phyloP scores from a whole-genome alignment of 257 asterid species.

The Oldenlandia corymbosa region DNA sequence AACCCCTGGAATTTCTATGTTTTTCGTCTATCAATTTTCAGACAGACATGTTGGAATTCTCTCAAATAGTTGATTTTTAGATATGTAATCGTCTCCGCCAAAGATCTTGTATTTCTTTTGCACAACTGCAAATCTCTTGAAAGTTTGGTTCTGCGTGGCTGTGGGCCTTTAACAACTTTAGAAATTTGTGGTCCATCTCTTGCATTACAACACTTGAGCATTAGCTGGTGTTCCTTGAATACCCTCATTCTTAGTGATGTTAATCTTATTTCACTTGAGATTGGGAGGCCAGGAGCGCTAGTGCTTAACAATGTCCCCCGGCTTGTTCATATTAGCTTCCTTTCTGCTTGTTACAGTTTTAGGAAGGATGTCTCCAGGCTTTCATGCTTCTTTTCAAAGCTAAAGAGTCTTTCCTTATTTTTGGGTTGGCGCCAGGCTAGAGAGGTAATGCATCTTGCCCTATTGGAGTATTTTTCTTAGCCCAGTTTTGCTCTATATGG shows the following conservation, averaged over 20 bases:
- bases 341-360: neutral
- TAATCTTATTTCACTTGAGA: slow-evolving; percentile 35
- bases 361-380: neutral
- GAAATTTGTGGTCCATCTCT: neutral
- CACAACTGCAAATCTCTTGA: neutral
- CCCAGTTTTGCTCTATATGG: too few relatives aligned
- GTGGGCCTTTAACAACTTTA: neutral
- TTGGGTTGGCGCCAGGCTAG: too few relatives aligned
- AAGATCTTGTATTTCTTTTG: neutral
- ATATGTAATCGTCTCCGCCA: neutral
- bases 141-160: too few relatives aligned
- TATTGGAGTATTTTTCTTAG: too few relatives aligned
- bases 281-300: neutral
- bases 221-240: slow-evolving; percentile 15
- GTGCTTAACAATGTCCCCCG: slow-evolving; percentile 32
- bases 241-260: slow-evolving; percentile 30
- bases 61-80: neutral
- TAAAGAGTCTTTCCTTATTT: too few relatives aligned
- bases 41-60: neutral
- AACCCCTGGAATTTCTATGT: too few relatives aligned
- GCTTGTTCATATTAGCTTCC: slow-evolving; percentile 33
- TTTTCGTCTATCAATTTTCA: too few relatives aligned
- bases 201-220: neutral
- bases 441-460: too few relatives aligned
- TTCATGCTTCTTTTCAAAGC: slow-evolving; percentile 1